Evolutionary conservation across 2,329 filamentous ascomycete genomes (phyloP), one percentile per base, ranked within the genome.

Genomic region (Purpureocillium takamizusanense): DNA sequence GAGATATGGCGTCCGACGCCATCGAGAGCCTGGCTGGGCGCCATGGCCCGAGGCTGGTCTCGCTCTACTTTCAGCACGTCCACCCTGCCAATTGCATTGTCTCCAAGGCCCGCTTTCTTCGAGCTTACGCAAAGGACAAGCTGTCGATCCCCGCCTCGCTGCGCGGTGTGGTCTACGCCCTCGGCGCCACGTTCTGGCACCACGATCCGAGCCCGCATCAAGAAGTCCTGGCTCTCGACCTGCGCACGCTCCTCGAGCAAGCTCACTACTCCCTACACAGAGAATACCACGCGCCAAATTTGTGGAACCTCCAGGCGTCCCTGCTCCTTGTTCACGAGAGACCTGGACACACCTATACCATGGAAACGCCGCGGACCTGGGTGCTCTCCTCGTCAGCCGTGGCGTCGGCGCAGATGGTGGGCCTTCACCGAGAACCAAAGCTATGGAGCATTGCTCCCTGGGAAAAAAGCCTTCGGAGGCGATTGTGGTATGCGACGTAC

Each of bases 291-390:
- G 54, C 58, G 1, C 59, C 60, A 3, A 59, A 63, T 34, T 43
- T 63, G 11, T 57, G 54, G 42, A 61, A 54, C 2, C 42, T 62
- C 17, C 61, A 65, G 46, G 58, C 60, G 11, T 59, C 57, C 32
- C 38, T 65, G 7, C 45, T 65, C 7, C 48, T 62, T 4, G 41
- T 64, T 1, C 59, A 65, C 39, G 55, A 62, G 39, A 56, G 56
- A 34, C 55, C 61, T 9, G 56, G 57, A 6, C 51, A 52, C 7
- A 62, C 55, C 29, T 57, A 52, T 7, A 63, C 58, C 9, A 59
- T 58, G 7, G 60, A 63, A 41, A 61, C 55, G 18, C 61, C 61
- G 3, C 46, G 55, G 8, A 59, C 58, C 0, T 63, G 61, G 60
- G 53, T 54, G 9, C 45, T 60, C n/a, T 50, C 59, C 3, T 54